A percentile compares a stretch with the other conserved stretches of the same genome.
These are phyloP conservation scores for Crepidotus variabilis DNA, from an alignment of 768 basidiomycete genomes.

Conservation along the genomic window DNA sequence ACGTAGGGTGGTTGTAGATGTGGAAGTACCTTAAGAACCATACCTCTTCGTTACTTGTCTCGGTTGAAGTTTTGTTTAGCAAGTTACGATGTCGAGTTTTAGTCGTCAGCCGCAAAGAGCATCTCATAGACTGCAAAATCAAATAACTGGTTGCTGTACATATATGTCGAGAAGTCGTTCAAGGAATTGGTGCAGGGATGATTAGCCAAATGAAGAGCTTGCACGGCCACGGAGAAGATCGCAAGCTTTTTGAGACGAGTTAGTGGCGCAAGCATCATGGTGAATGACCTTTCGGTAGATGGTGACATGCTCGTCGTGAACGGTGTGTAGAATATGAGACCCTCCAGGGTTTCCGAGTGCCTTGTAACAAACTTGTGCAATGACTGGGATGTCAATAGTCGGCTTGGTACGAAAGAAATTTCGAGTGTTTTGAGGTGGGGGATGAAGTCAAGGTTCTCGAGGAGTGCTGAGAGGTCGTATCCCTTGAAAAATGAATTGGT, in stretches of 20 bases:
- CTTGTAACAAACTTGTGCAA: not conserved
- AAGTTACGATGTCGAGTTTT: no score
- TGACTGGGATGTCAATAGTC: not conserved
- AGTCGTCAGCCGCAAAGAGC: no score
- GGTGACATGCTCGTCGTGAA: not conserved
- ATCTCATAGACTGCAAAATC: not conserved
- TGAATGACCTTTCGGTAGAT: not conserved
- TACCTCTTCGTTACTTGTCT: no score
- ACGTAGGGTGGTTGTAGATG: no score
- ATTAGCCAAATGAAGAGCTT: not conserved
- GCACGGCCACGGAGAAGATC: not conserved
- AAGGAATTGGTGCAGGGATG: not conserved
- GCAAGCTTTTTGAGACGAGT: not conserved
- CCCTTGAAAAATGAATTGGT: not conserved
- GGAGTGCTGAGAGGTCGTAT: not conserved
- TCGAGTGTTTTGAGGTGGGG: not conserved
- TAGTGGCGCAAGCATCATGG: not conserved
- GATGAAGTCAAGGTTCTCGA: not conserved
- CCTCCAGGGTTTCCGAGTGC: not conserved
- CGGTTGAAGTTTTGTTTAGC: no score
- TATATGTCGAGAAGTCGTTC: not conserved
- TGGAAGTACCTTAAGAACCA: no score
- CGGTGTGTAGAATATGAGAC: not conserved
- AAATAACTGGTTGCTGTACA: not conserved
- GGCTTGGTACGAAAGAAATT: not conserved